Evolutionary conservation across 2,329 filamentous ascomycete species (phyloP).

Genomic region (Tolypocladium pustulatum): DNA sequence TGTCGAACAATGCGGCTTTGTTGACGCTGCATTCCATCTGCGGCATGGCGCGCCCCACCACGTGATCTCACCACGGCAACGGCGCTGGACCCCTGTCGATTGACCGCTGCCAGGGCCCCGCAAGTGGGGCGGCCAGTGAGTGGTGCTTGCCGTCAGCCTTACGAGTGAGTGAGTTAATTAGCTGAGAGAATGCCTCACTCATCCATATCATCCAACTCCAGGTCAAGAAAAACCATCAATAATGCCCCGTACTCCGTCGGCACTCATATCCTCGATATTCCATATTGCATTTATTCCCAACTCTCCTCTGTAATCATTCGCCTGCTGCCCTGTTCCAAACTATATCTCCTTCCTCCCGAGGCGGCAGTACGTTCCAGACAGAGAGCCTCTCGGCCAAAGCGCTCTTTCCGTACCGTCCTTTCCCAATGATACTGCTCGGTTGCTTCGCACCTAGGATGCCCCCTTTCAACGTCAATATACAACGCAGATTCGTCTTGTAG

Average conservation of each 20-base stretch:
- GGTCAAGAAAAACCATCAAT: too few species aligned
- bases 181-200: too few species aligned
- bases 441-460: not conserved
- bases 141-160: not conserved
- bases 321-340: not conserved
- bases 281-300: not conserved
- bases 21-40: not conserved
- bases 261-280: too few species aligned
- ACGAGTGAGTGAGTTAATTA: too few species aligned
- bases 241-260: too few species aligned
- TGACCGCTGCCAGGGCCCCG: not conserved
- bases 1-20: not conserved
- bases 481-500: not conserved
- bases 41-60: constrained; percentile 4
- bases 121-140: not conserved
- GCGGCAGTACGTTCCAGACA: not conserved
- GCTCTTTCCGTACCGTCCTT: not conserved
- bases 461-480: not conserved
- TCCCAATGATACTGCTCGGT: not conserved
- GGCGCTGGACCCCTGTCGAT: not conserved
- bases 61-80: constrained; percentile 25
- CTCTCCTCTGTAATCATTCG: not conserved
- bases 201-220: too few species aligned
- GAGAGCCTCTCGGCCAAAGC: not conserved
- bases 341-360: not conserved